phyloP scores from a whole-genome alignment of 495 filamentous ascomycete genomes.

The Trichoderma virens region DNA sequence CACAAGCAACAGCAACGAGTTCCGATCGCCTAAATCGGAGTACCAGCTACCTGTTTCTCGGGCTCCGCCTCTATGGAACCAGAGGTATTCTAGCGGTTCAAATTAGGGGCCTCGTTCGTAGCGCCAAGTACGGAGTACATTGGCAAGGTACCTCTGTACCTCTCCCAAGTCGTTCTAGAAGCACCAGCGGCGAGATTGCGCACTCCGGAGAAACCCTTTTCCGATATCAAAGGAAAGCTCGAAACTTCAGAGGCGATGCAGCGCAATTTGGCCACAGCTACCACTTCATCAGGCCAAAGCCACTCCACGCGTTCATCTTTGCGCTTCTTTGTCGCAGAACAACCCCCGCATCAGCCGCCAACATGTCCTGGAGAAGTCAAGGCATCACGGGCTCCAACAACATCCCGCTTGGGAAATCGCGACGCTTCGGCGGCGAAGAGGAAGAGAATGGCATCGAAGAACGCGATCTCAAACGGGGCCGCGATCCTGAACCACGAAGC shows the following conservation, averaged over 20 bases:
- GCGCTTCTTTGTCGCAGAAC: not conserved
- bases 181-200: not conserved
- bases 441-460: conserved; percentile 33
- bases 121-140: no score
- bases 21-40: not conserved
- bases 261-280: not conserved
- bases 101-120: not conserved
- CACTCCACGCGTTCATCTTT: not conserved
- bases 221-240: not conserved
- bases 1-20: not conserved
- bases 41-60: not conserved
- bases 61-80: not conserved
- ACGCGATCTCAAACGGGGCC: conserved; percentile 60
- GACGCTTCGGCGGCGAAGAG: conserved; percentile 72
- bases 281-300: not conserved
- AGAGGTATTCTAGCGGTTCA: not conserved
- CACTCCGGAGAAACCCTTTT: not conserved
- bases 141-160: no score
- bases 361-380: conserved; percentile 87
- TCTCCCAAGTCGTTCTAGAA: not conserved
- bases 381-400: conserved; percentile 99
- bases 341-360: not conserved
- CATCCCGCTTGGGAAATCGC: conserved; percentile 81
- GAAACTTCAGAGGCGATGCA: conserved; percentile 1
- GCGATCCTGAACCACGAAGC: conserved; percentile 40